Evolutionary conservation across 108 stramenopile genomes (phyloP).

Genomic region (Skeletonema marinoi): DNA sequence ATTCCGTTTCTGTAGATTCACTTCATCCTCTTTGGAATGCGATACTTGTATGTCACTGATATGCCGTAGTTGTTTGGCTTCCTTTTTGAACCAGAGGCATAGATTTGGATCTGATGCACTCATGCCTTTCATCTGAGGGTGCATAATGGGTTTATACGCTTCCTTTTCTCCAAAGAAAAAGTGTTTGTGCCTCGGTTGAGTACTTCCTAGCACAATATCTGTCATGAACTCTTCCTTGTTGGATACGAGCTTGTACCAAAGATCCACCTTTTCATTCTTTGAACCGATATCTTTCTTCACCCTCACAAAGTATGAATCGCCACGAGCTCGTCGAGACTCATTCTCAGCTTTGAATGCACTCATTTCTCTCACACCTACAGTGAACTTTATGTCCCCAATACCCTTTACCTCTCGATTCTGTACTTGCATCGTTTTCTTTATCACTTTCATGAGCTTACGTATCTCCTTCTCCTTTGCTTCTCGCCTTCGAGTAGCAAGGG

Average conservation of each 20-base stretch:
- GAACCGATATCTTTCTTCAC: conserved; percentile 41
- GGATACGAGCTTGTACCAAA: conserved; percentile 31
- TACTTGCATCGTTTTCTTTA: conserved; percentile 33
- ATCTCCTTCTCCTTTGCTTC: conserved; percentile 21
- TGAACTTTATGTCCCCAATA: conserved; percentile 31
- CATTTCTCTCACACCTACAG: conserved; percentile 31
- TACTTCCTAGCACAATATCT: conserved; percentile 31
- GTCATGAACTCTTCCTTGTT: conserved; percentile 34
- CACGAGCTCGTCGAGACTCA: conserved; percentile 17
- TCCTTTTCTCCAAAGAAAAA: conserved; percentile 35
- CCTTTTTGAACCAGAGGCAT: conserved; percentile 38
- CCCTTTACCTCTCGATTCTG: conserved; percentile 33
- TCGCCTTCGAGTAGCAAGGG: conserved; percentile 1
- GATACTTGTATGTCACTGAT: conserved; percentile 30
- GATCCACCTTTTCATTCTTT: conserved; percentile 22
- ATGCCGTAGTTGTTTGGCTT: conserved; percentile 9
- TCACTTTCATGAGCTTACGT: conserved; percentile 15
- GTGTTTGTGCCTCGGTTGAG: conserved; percentile 37
- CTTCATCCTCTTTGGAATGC: conserved; percentile 27
- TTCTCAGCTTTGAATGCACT: conserved; percentile 19
- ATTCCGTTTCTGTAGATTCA: conserved; percentile 24
- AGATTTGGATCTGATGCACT: conserved; percentile 25
- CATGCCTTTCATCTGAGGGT: conserved; percentile 36
- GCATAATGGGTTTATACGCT: conserved; percentile 12
- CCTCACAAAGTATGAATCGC: conserved; percentile 36